Evolutionary conservation across 768 basidiomycete genomes (phyloP).

Genomic region (Kwoniella dendrophila): DNA sequence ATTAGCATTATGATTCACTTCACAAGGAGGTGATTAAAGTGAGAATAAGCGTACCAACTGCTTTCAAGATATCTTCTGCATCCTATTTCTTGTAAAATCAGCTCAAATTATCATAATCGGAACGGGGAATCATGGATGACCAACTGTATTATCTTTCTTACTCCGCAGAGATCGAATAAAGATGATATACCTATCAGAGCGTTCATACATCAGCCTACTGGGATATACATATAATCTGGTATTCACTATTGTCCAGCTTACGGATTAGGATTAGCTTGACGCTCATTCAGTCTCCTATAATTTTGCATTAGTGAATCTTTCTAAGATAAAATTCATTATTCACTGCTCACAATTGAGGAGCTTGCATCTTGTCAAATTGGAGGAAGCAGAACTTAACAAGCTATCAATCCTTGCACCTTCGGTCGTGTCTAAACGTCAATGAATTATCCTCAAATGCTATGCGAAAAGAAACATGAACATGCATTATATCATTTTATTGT

Average conservation of each 20-base stretch:
- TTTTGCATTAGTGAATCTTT: not conserved
- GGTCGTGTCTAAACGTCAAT: too few relatives aligned
- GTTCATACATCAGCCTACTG: slow-evolving; percentile 7
- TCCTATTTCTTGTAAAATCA: slow-evolving; percentile 32
- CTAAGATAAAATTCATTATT: too few relatives aligned
- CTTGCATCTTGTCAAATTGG: slow-evolving; percentile 40
- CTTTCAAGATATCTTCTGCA: slow-evolving; percentile 49
- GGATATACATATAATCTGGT: not conserved
- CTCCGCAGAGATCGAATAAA: slow-evolving; percentile 41
- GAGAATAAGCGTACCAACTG: slow-evolving; percentile 47
- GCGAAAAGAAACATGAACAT: too few relatives aligned
- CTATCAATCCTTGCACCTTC: too few relatives aligned
- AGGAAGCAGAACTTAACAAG: too few relatives aligned
- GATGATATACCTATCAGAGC: slow-evolving; percentile 33
- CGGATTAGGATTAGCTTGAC: slow-evolving; percentile 49
- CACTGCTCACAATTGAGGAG: slow-evolving; percentile 42
- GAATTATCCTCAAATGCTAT: too few relatives aligned
- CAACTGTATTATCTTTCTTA: slow-evolving; percentile 37
- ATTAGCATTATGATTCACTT: not conserved
- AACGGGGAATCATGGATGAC: not conserved
- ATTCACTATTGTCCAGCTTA: slow-evolving; percentile 8
- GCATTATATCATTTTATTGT: too few relatives aligned
- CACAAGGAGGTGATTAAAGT: not conserved
- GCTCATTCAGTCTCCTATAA: slow-evolving; percentile 47
- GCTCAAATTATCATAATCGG: not conserved